A percentile compares a stretch with the other conserved stretches of the same genome.
Conservation (phyloP, 306 rosid genomes). For the Betula pendula region DNA sequence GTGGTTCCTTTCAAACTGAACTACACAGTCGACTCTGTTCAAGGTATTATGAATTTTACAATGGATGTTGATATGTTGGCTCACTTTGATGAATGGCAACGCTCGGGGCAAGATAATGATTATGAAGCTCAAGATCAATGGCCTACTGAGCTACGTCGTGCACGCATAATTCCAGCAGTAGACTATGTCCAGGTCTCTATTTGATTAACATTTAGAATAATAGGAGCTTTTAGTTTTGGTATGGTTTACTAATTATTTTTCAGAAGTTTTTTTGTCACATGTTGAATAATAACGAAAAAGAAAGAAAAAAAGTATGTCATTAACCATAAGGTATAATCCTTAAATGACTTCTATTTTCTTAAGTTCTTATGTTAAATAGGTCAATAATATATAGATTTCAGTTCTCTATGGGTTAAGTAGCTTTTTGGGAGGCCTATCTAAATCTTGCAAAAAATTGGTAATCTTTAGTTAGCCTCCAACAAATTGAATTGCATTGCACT, state of each 20-base stretch:
- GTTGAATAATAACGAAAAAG: not conserved
- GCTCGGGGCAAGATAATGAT: constrained; percentile 52
- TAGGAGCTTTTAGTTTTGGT: not conserved
- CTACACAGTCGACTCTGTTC: constrained; percentile 60
- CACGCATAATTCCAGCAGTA: constrained; percentile 61
- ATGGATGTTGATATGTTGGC: constrained; percentile 86
- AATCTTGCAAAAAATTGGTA: not conserved
- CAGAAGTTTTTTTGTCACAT: not conserved
- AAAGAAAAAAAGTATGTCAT: not conserved
- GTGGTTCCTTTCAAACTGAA: constrained; percentile 71
- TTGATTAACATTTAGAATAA: constrained; percentile 8
- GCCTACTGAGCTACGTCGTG: constrained; percentile 62
- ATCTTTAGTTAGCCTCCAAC: not conserved
- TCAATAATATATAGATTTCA: not conserved
- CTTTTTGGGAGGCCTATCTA: not conserved
- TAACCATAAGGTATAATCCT: not conserved
- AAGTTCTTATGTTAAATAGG: not conserved
- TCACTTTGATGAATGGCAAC: constrained; percentile 83
- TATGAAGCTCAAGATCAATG: constrained; percentile 87
- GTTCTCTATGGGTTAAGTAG: not conserved
- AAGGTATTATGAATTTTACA: constrained; percentile 74
- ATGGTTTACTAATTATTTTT: not conserved
- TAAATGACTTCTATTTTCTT: not conserved
- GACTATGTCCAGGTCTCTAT: constrained; percentile 66
- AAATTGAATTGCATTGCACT: not conserved